phyloP scores from a whole-genome alignment of 768 basidiomycete species.

The Myochromella boudieri region DNA sequence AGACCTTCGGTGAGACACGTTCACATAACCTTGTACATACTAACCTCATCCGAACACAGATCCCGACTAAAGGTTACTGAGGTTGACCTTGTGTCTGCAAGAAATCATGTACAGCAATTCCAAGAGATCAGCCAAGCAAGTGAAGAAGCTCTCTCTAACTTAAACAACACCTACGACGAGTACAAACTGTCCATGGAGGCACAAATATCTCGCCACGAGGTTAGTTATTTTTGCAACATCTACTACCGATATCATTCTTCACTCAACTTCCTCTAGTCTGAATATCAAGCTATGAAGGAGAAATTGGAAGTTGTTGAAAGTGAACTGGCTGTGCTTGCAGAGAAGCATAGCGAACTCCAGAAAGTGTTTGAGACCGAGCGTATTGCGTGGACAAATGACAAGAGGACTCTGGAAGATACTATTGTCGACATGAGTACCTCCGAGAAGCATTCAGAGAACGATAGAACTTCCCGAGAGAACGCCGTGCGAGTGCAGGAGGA shows the following conservation, averaged over 20 bases:
- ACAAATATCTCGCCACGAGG: slow-evolving; percentile 68
- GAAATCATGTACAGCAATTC: slow-evolving; percentile 79
- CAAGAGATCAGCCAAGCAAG: slow-evolving; percentile 82
- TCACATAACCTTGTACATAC: neutral
- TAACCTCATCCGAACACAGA: slow-evolving; percentile 35
- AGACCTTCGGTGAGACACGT: slow-evolving; percentile 63
- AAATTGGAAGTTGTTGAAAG: slow-evolving; percentile 53
- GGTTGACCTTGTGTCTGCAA: slow-evolving; percentile 70
- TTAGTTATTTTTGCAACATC: slow-evolving; percentile 33
- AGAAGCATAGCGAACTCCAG: slow-evolving; percentile 58
- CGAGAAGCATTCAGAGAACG: slow-evolving; percentile 64
- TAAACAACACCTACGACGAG: slow-evolving; percentile 77
- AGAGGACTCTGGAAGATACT: slow-evolving; percentile 78
- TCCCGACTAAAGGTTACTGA: slow-evolving; percentile 76
- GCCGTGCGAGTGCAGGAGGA: slow-evolving; percentile 69
- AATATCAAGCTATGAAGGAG: slow-evolving; percentile 61
- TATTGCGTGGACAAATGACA: slow-evolving; percentile 70
- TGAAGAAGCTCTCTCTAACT: slow-evolving; percentile 69
- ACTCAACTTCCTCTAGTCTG: slow-evolving; percentile 46
- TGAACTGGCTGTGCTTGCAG: slow-evolving; percentile 49
- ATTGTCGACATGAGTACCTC: slow-evolving; percentile 80
- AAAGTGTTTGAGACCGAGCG: slow-evolving; percentile 70
- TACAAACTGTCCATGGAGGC: slow-evolving; percentile 73
- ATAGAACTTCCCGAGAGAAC: slow-evolving; percentile 60
- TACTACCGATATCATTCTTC: neutral